These are phyloP conservation scores for Musa schizocarpa DNA, from an alignment of 176 grass and related monocot species.

Conservation along the genomic window DNA sequence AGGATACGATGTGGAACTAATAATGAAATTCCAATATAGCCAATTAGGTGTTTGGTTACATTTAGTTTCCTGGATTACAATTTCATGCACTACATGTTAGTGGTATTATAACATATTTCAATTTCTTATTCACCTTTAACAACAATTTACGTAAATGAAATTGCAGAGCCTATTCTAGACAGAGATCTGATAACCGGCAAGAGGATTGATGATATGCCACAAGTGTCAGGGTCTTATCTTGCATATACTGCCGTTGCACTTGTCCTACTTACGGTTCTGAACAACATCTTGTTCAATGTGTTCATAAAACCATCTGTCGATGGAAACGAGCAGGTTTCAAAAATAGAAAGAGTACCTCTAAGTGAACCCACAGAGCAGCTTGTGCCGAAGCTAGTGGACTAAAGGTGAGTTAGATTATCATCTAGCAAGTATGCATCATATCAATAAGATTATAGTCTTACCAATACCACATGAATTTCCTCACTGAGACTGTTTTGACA, in stretches of 20 bases:
- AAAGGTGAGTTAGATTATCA: neutral
- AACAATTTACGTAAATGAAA: conserved; percentile 15
- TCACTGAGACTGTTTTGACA: no score
- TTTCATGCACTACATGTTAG: neutral
- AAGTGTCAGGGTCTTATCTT: conserved; percentile 52
- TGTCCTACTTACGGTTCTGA: conserved; percentile 65
- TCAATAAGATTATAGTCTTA: neutral
- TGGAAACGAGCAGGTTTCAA: conserved; percentile 35
- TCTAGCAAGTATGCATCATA: neutral
- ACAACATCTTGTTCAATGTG: conserved; percentile 68
- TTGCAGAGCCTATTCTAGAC: conserved; percentile 45
- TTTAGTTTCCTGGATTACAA: neutral
- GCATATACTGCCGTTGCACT: conserved; percentile 48
- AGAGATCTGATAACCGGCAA: conserved; percentile 52
- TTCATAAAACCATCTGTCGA: conserved; percentile 73
- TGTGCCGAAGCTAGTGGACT: conserved; percentile 2
- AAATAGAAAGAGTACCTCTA: conserved; percentile 48
- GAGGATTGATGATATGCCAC: conserved; percentile 46
- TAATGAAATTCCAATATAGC: neutral
- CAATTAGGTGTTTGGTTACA: neutral
- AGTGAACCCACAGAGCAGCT: conserved; percentile 28
- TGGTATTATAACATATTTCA: neutral
- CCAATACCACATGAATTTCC: no score
- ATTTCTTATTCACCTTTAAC: neutral
- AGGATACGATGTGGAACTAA: neutral